Percentiles rank a stretch among this genome's conserved stretches.
Evolutionary conservation across 352 stramenopile species (phyloP).

Genomic region (Globisporangium polare): DNA sequence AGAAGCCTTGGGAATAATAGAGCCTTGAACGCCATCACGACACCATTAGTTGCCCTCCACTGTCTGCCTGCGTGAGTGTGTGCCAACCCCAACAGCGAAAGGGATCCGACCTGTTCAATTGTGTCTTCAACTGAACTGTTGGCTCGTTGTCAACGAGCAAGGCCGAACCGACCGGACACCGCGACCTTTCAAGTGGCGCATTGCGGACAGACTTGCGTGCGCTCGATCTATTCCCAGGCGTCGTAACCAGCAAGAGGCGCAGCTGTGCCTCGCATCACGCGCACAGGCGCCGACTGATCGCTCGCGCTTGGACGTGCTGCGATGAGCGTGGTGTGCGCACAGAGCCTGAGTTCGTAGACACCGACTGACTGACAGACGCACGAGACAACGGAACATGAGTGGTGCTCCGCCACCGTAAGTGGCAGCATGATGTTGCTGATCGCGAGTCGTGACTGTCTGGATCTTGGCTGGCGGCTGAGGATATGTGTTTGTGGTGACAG

Average conservation of each 20-base stretch:
- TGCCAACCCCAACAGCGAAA: no score
- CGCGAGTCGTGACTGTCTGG: not conserved
- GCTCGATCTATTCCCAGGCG: slow-evolving; percentile 2
- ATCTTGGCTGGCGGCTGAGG: not conserved
- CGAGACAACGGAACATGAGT: slow-evolving; percentile 21
- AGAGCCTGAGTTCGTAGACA: not conserved
- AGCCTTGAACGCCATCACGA: not conserved
- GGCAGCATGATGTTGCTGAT: not conserved
- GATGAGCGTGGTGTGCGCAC: not conserved
- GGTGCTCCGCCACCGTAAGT: slow-evolving; percentile 27
- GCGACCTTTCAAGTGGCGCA: not conserved
- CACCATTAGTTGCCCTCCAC: no score
- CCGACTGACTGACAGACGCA: not conserved
- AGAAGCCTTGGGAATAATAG: slow-evolving; percentile 6
- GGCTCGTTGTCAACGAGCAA: not conserved
- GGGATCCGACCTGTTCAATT: no score
- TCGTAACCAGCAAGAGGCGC: not conserved
- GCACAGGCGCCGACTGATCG: no score
- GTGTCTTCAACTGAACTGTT: no score
- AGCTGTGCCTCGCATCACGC: no score
- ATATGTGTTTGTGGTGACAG: not conserved
- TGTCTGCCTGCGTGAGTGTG: no score
- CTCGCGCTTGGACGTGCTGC: not conserved
- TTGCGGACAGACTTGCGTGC: not conserved
- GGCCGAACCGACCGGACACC: not conserved